These are phyloP conservation scores for Xanthoconium separans DNA, from an alignment of 1,284 basidiomycete genomes.

Conservation along the genomic window DNA sequence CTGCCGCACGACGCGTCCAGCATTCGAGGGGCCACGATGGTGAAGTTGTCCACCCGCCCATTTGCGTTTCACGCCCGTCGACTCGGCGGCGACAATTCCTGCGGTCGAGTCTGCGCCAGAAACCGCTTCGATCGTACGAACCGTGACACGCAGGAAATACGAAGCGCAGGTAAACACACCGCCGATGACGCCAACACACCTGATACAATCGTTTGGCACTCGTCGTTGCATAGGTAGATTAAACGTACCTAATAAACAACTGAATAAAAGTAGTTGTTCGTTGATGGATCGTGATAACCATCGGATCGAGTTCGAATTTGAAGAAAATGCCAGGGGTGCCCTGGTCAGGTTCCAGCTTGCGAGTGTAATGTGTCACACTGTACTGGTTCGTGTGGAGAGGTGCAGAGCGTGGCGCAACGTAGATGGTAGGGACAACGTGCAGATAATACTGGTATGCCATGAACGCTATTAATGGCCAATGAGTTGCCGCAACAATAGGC, in stretches of 20 bases:
- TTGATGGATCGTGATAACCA: conserved; percentile 83
- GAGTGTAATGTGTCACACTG: conserved; percentile 91
- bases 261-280: conserved; percentile 81
- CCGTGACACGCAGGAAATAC: conserved; percentile 70
- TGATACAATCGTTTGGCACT: conserved; percentile 21
- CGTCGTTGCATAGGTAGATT: conserved; percentile 11
- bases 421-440: conserved; percentile 92
- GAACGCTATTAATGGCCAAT: conserved; percentile 57
- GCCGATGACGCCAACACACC: conserved; percentile 76
- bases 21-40: conserved; percentile 32
- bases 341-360: conserved; percentile 71
- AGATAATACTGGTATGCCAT: conserved; percentile 96
- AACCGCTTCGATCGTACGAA: conserved; percentile 65
- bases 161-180: conserved; percentile 80
- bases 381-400: conserved; percentile 89
- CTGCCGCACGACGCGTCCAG: conserved; percentile 35
- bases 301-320: conserved; percentile 95
- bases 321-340: conserved; percentile 94
- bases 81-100: conserved; percentile 64
- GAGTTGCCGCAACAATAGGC: neutral
- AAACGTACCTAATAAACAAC: conserved; percentile 72
- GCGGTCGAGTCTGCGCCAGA: conserved; percentile 56
- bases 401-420: conserved; percentile 65
- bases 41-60: conserved; percentile 48
- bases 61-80: conserved; percentile 49